These are phyloP conservation scores for Didymellaceae sp. DNA, from an alignment of 2,329 filamentous ascomycete genomes.

Conservation along the genomic window DNA sequence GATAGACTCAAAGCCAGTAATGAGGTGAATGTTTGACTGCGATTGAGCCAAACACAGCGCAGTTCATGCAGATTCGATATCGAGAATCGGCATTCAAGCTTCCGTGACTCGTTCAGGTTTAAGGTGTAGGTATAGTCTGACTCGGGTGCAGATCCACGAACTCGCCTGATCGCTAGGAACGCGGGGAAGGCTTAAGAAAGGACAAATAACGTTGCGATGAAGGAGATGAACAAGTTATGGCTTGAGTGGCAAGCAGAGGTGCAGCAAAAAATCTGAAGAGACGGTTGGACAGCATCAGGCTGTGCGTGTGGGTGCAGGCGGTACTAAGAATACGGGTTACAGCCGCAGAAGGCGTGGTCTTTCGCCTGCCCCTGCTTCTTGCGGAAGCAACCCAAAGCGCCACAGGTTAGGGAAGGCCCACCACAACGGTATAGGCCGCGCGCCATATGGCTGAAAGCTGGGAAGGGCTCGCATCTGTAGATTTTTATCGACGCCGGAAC, in stretches of 20 bases:
- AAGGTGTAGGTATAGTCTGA: neutral
- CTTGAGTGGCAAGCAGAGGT: neutral
- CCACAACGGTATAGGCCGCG: neutral
- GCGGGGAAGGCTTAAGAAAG: neutral
- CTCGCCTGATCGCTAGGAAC: constrained; percentile 1
- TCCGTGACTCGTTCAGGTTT: neutral
- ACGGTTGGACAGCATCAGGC: constrained; percentile 6
- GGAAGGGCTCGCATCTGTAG: neutral
- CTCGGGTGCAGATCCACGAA: neutral
- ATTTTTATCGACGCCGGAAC: neutral
- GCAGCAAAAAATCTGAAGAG: neutral
- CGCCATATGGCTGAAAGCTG: neutral
- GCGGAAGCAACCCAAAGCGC: constrained; percentile 7
- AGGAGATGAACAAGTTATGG: neutral
- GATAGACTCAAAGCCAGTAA: no score
- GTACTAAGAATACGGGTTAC: constrained; percentile 13
- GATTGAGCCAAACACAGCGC: neutral
- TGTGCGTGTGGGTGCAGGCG: constrained; percentile 1
- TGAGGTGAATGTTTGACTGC: neutral
- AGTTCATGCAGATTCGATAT: neutral
- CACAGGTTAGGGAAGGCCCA: constrained; percentile 6
- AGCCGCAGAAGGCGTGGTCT: constrained; percentile 14
- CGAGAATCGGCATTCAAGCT: neutral
- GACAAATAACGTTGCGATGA: neutral
- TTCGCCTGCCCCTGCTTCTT: constrained; percentile 20